Base-by-base conservation (phyloP, 2,329 filamentous ascomycete species). In the Sarocladium brachiariae region DNA sequence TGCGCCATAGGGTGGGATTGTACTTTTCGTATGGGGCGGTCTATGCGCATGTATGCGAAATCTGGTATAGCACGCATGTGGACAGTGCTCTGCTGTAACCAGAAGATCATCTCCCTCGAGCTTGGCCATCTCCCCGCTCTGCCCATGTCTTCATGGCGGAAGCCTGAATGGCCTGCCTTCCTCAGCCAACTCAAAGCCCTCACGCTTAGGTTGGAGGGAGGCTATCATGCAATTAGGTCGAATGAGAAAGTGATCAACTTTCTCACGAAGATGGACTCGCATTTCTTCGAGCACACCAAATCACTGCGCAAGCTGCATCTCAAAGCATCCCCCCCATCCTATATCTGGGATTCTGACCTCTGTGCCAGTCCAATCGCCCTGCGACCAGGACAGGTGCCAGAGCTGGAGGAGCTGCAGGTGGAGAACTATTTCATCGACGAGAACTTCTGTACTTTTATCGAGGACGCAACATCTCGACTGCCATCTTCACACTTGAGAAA, bases 231-330 rank as follows among this genome's bases (percentile, higher is more conserved):
- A 8, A 19, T 19, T 21, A 41, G 11, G 16, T 21, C 38, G 8
- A 24, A 16, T 4, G 19, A 10, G 38, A 19, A 19, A 41, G 21
- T 21, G 9, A 16, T 16, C 18, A 19, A 41, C n/a, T 41, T 41
- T 41, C 38, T 41, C n/a, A 19, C 21, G 19, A 41, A 8, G 4
- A 16, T 41, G 38, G 16, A 24, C 18, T 9, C n/a, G 16, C 38
- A 41, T 41, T 41, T 41, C 38, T 41, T 41, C 38, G 38, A 41
- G 4, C 38, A 41, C 19, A 19, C 38, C 8, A 41, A 41, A n/a
- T 21, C 18, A 4, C 18, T 41, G 38, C 8, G 4, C 8, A 24
- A 23, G 18, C n/a, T 41, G 16, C 38, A 41, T 16, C 38, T 41
- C 9, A 24, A 7, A 41, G 38, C 38, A 8, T 16, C 21, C 19